These are phyloP conservation scores for Arachnopeziza araneosa DNA, from an alignment of 2,329 filamentous ascomycete genomes.

Conservation along the genomic window DNA sequence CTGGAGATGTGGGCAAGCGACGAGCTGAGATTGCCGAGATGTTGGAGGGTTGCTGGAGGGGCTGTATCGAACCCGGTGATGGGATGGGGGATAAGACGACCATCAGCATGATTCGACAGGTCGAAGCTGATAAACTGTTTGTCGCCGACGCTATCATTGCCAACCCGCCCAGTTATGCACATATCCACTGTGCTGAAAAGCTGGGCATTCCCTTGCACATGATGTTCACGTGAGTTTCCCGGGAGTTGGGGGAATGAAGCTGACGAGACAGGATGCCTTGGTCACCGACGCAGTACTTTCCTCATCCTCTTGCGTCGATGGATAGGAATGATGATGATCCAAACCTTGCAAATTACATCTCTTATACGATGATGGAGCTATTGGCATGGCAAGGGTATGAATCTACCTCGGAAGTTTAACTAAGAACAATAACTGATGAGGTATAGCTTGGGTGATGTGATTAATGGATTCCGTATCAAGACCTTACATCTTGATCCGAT, in stretches of 20 bases:
- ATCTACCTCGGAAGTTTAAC: background rate
- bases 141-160: constrained; percentile 73
- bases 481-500: constrained; percentile 67
- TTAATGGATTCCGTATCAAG: constrained; percentile 66
- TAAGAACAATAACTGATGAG: constrained; percentile 33
- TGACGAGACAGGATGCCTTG: constrained; percentile 20
- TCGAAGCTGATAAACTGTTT: constrained; percentile 46
- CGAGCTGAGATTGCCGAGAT: constrained; percentile 70
- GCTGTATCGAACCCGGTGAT: constrained; percentile 71
- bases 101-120: background rate
- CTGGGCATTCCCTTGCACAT: constrained; percentile 71
- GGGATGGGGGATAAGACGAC: constrained; percentile 36
- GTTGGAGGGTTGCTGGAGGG: constrained; percentile 74
- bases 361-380: constrained; percentile 54
- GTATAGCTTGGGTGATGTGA: constrained; percentile 52
- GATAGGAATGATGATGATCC: constrained; percentile 42
- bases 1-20: constrained; percentile 67
- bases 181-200: constrained; percentile 72
- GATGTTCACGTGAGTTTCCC: constrained; percentile 84
- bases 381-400: constrained; percentile 65
- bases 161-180: constrained; percentile 72
- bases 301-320: constrained; percentile 15
- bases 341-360: constrained; percentile 52
- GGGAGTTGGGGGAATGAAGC: constrained; percentile 43
- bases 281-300: constrained; percentile 19